These are phyloP conservation scores for Vigna hirtella DNA, from an alignment of 306 rosid genomes.

Conservation along the genomic window DNA sequence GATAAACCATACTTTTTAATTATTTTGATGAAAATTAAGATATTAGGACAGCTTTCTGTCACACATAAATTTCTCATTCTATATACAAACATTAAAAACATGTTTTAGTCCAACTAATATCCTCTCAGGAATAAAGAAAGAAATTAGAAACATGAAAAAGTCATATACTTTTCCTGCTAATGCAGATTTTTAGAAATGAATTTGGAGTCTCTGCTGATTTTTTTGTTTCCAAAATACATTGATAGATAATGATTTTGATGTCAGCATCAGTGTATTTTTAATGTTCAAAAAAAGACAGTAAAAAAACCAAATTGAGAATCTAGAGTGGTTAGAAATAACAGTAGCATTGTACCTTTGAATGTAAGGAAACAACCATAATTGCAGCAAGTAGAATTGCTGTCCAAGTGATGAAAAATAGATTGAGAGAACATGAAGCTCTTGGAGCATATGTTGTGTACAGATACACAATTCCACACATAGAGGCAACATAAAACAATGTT, in stretches of 20 bases:
- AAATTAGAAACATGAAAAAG: background rate
- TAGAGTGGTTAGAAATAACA: background rate
- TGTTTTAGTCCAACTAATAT: background rate
- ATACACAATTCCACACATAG: slow-evolving; percentile 68
- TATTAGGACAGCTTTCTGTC: no score
- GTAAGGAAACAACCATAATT: slow-evolving; percentile 70
- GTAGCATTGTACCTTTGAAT: slow-evolving; percentile 67
- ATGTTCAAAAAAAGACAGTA: no score
- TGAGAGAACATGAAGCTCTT: slow-evolving; percentile 66
- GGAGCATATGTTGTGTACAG: slow-evolving; percentile 65
- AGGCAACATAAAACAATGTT: slow-evolving; percentile 69
- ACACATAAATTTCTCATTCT: no score
- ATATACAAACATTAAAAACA: no score
- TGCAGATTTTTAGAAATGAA: background rate
- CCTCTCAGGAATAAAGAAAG: background rate
- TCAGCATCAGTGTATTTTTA: no score
- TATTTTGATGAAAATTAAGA: no score
- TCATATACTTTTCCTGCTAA: background rate
- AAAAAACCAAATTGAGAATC: no score
- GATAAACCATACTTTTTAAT: background rate
- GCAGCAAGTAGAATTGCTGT: slow-evolving; percentile 75
- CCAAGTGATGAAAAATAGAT: slow-evolving; percentile 90
- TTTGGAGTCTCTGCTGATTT: no score
- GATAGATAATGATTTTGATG: no score
- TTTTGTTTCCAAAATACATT: no score